phyloP scores from a whole-genome alignment of 768 basidiomycete genomes.

The Agaricus bisporus region DNA sequence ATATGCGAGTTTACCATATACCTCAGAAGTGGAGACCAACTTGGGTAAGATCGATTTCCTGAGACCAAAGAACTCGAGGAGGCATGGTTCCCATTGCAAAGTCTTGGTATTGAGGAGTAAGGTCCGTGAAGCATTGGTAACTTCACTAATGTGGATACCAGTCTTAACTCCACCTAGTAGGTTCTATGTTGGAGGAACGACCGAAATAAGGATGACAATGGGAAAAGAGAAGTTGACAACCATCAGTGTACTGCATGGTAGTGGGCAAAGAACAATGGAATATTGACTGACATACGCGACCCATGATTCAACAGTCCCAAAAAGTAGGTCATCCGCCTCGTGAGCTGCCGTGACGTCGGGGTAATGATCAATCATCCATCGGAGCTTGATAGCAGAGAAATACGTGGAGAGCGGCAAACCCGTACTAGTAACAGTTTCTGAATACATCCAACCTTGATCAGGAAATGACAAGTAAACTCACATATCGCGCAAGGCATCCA shows the following conservation, averaged over 20 bases:
- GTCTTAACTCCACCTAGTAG: constrained; percentile 70
- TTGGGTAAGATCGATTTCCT: constrained; percentile 73
- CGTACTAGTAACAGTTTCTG: constrained; percentile 46
- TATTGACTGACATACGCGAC: constrained; percentile 70
- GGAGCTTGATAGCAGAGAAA: constrained; percentile 93
- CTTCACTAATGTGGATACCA: constrained; percentile 82
- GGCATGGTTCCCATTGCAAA: constrained; percentile 75
- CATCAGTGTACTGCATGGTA: neutral
- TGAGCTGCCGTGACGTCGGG: constrained; percentile 73
- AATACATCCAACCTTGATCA: constrained; percentile 1
- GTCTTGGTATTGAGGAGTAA: constrained; percentile 82
- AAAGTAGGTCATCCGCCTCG: constrained; percentile 72
- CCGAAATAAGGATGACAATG: constrained; percentile 1
- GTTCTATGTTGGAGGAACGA: constrained; percentile 40
- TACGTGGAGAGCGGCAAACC: constrained; percentile 96
- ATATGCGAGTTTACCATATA: constrained; percentile 73
- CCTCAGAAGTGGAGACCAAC: constrained; percentile 87
- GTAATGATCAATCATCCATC: constrained; percentile 94
- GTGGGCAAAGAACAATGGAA: constrained; percentile 8
- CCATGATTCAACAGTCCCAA: constrained; percentile 98
- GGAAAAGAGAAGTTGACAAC: neutral
- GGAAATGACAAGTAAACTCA: constrained; percentile 28
- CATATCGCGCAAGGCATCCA: constrained; percentile 62
- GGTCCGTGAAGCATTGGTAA: constrained; percentile 95
- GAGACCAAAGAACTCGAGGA: constrained; percentile 85